Base-by-base conservation (phyloP, 1,139 yeast genomes). In the Nakaseomyces kungkrabaensis region DNA sequence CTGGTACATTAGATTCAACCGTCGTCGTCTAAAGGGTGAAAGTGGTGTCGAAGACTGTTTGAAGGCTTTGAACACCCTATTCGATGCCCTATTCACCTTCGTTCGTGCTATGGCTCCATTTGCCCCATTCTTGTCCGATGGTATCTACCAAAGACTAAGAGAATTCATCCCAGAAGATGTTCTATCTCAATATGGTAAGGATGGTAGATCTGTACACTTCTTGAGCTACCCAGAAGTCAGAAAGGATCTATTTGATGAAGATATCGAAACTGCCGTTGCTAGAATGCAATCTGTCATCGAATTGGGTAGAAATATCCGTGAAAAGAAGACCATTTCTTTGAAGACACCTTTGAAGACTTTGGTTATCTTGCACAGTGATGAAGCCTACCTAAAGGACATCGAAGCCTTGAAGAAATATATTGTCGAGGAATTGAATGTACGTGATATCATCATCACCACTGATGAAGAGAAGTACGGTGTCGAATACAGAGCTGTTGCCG, bases 261-360 rank as follows among this genome's bases (percentile, higher is more conserved):
- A 74, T 52, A 85, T 85, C 60, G 95, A 85, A 69, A 70, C 79
- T 53, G 90, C 97, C 11, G 97, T 94, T 50, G 74, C 82, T 45
- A 84, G 98, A 73, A 90, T 94, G 97, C 98, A 94, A 73, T 81
- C 84, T 67, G 97, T 94, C 61, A 90, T 94, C 66, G 98, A 92
- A 52, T 76, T 92, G 61, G 98, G 97, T 56, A 87, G 99, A 75
- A 85, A 82, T 69, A 85, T 92, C 64, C 88, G 99, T 74, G 98
- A 94, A 70, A 90, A 89, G 85, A 85, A 88, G 72, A 79, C 81
- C 56, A 88, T 94, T 58, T 87, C 97, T 8, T 78, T 94, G 68
- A 94, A 94, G 79, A 88, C 95, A 32, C 99, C 99, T 55, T 81
- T 94, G 67, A 86, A 85, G 73, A 80, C 85, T 61, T 75, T 94